Conservation (phyloP, 768 basidiomycete genomes). For the Lactarius deliciosus region DNA sequence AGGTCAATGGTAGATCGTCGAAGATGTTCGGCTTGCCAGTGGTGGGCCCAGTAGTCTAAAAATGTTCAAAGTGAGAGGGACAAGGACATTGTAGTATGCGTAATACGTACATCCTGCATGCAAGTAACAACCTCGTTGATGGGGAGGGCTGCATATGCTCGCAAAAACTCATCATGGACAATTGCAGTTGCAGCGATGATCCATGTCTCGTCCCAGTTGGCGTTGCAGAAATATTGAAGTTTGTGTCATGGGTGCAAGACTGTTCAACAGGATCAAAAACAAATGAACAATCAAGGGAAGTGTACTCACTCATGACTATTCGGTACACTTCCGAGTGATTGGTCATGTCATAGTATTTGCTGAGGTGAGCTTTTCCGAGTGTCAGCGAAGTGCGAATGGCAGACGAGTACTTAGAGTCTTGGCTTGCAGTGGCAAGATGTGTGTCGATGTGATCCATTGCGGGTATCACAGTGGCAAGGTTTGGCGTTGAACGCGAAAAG, state of each 20-base stretch:
- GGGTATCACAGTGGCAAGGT: no score
- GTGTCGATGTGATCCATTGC: no score
- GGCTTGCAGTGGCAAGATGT: no score
- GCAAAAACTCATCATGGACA: slow-evolving; percentile 30
- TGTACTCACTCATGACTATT: slow-evolving; percentile 8
- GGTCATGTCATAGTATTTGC: slow-evolving; percentile 3
- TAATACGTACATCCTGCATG: no score
- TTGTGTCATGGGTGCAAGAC: slow-evolving; percentile 41
- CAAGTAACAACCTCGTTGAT: no score
- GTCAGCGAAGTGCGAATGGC: background rate
- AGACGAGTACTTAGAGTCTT: slow-evolving; percentile 31
- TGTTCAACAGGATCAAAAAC: slow-evolving; percentile 14
- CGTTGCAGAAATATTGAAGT: slow-evolving; percentile 37
- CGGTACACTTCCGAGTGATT: slow-evolving; percentile 5
- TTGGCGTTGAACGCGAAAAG: no score
- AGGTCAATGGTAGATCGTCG: background rate
- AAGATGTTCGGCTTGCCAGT: background rate
- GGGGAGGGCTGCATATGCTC: background rate
- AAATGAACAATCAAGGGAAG: no score
- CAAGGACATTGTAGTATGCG: no score
- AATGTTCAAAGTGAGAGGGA: no score
- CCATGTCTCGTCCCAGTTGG: slow-evolving; percentile 37
- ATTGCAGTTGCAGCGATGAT: slow-evolving; percentile 34
- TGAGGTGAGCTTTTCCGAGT: background rate
- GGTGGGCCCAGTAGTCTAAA: no score